Evolutionary conservation across 2,329 filamentous ascomycete species (phyloP), one percentile per base, ranked within the genome.

Genomic region (Neoscytalidium dimidiatum): DNA sequence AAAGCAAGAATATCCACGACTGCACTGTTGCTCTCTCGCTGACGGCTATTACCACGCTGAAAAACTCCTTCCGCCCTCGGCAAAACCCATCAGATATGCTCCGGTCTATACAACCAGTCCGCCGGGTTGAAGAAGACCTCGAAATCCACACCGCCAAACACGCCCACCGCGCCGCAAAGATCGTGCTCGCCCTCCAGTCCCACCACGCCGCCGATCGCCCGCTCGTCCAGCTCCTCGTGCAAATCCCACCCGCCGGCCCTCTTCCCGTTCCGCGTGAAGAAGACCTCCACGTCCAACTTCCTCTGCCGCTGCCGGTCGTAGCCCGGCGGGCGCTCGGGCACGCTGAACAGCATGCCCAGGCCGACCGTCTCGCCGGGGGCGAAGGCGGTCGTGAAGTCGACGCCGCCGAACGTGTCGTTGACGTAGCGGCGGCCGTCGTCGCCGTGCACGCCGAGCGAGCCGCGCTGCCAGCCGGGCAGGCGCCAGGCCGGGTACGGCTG

Each of bases 391-490:
- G 88, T 88, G 68, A 94, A 94, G 64, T 87, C 82, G 67, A 86
- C 85, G 19, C 92, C 92, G 23, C 92, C 91, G 81, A 85, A 90
- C 7, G 83, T 83, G 74, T 94, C 90, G 73, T 93, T 92, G 71
- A 92, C 83, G 74, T 90, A 95, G 74, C 85, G 85, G 70, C 89
- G 84, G 0, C 92, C 92, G 75, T 94, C 92, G 74, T 94, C 92
- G 52, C 89, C 88, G 74, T 94, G 92, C n/a, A 94, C 86, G 1
- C 83, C 92, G 14, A 94, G 72, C 68, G 87, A 90, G 19, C 86
- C 91, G 35, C 91, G 85, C 73, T 95, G 90, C 92, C 91, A 94
- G 1, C 92, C 92, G 0, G 92, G 92, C 66, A 94, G 84, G 7
- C 92, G 85, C 80, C 92, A 94, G 0, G 84, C 82, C 6, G 92